Evolutionary conservation across 495 filamentous ascomycete genomes (phyloP).

Genomic region (Lichenothelia convexa): DNA sequence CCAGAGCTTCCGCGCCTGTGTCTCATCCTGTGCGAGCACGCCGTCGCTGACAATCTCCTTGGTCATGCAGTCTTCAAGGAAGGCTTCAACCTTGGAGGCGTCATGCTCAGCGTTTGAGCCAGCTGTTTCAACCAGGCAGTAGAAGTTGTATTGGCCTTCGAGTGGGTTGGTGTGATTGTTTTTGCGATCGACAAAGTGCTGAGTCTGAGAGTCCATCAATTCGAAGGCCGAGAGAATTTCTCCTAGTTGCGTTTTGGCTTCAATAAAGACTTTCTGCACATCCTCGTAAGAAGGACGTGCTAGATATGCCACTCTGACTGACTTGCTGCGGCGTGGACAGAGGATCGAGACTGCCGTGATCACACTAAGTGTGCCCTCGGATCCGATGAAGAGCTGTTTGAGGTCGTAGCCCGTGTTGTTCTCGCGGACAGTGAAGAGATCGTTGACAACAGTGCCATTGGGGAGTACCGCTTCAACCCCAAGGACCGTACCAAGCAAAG

Average conservation of each 20-base stretch:
- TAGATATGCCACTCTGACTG: conserved; percentile 85
- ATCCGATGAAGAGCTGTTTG: conserved; percentile 93
- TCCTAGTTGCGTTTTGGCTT: conserved; percentile 73
- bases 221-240: conserved; percentile 97
- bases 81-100: conserved; percentile 57
- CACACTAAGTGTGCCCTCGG: conserved; percentile 85
- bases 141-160: conserved; percentile 73
- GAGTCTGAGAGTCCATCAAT: conserved; percentile 75
- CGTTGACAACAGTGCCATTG: conserved; percentile 78
- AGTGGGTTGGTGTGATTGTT: conserved; percentile 57
- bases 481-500: conserved; percentile 78
- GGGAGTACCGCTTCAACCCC: conserved; percentile 90
- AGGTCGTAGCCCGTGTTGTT: conserved; percentile 98
- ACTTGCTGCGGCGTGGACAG: conserved; percentile 67
- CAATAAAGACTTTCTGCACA: conserved; percentile 60
- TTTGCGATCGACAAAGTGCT: conserved; percentile 57
- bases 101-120: conserved; percentile 91
- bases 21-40: conserved; percentile 79
- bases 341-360: conserved; percentile 79
- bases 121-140: conserved; percentile 89
- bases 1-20: conserved; percentile 74
- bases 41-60: conserved; percentile 72
- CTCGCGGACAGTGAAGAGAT: conserved; percentile 72
- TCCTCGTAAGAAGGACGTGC: conserved; percentile 73
- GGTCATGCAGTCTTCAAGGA: conserved; percentile 81